Percentiles rank a stretch among this genome's conserved stretches.
phyloP scores from a whole-genome alignment of 2,329 filamentous ascomycete genomes.

The Hypomyces rosellus region DNA sequence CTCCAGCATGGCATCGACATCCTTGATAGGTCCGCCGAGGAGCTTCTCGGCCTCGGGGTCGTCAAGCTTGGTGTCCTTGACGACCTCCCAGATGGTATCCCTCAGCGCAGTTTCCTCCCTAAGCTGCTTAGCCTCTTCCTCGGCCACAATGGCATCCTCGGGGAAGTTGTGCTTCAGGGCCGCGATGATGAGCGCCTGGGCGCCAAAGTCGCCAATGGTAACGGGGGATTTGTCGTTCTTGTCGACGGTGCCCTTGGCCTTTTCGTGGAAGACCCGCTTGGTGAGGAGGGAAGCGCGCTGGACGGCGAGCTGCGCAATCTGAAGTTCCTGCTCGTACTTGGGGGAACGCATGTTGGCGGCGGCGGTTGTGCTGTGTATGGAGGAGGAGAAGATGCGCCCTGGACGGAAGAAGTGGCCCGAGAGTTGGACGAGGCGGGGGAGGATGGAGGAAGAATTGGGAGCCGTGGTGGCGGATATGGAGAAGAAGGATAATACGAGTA shows the following conservation, averaged over 20 bases:
- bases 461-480: constrained; percentile 14
- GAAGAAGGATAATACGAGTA: constrained; percentile 24
- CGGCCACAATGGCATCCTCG: constrained; percentile 82
- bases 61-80: constrained; percentile 63
- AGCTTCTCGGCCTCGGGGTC: constrained; percentile 52
- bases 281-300: constrained; percentile 62
- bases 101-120: constrained; percentile 63
- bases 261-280: constrained; percentile 60
- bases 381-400: constrained; percentile 15
- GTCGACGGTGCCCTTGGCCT: constrained; percentile 81
- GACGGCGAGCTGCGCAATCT: constrained; percentile 80
- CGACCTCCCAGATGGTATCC: constrained; percentile 71
- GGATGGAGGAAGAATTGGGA: constrained; percentile 7
- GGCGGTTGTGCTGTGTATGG: constrained; percentile 17
- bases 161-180: constrained; percentile 89
- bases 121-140: constrained; percentile 84
- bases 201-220: constrained; percentile 96
- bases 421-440: constrained; percentile 22
- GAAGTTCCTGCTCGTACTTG: constrained; percentile 70
- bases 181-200: constrained; percentile 90
- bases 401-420: constrained; percentile 16
- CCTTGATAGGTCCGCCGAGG: constrained; percentile 61
- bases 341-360: constrained; percentile 26
- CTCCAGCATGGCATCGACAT: constrained; percentile 59
- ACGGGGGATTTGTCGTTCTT: constrained; percentile 97